Evolutionary conservation across 208 protist species (phyloP).

Genomic region (Trypanosoma boissoni): DNA sequence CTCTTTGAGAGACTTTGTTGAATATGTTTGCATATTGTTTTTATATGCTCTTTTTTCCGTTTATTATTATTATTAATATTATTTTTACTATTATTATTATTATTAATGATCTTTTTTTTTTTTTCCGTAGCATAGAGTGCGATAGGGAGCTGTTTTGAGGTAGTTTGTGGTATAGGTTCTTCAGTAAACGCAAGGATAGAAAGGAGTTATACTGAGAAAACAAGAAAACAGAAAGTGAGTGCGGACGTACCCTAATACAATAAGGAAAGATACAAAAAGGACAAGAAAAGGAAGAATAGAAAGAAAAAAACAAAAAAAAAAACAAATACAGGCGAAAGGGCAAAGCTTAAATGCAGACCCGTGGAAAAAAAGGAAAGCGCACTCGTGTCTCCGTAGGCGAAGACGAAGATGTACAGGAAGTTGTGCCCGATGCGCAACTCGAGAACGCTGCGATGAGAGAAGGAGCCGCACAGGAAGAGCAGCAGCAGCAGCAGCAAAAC

Average conservation of each 20-base stretch:
- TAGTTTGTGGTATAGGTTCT: no score
- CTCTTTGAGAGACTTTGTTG: no score
- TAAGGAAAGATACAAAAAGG: not conserved
- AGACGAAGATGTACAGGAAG: slow-evolving; percentile 25
- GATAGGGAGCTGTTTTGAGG: no score
- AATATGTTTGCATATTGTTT: no score
- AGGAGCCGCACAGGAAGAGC: slow-evolving; percentile 6
- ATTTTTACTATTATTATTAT: no score
- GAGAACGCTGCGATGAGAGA: slow-evolving; percentile 15
- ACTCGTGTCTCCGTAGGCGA: slow-evolving; percentile 1
- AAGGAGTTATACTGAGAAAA: no score
- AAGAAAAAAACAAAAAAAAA: slow-evolving; percentile 5
- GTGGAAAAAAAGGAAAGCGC: slow-evolving; percentile 18
- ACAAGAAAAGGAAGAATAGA: not conserved
- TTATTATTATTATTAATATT: no score
- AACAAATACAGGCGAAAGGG: not conserved
- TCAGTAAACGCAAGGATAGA: no score
- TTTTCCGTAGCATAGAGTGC: no score
- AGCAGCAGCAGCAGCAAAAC: slow-evolving; percentile 38
- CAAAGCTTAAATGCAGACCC: slow-evolving; percentile 23
- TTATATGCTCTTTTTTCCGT: no score
- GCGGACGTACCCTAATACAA: not conserved
- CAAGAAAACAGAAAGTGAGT: no score
- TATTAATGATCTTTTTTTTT: no score
- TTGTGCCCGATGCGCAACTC: slow-evolving; percentile 2